A percentile compares a stretch with the other conserved stretches of the same genome.
These are phyloP conservation scores for Symbiodinium natans DNA, from an alignment of 73 alveolate species.

Conservation along the genomic window DNA sequence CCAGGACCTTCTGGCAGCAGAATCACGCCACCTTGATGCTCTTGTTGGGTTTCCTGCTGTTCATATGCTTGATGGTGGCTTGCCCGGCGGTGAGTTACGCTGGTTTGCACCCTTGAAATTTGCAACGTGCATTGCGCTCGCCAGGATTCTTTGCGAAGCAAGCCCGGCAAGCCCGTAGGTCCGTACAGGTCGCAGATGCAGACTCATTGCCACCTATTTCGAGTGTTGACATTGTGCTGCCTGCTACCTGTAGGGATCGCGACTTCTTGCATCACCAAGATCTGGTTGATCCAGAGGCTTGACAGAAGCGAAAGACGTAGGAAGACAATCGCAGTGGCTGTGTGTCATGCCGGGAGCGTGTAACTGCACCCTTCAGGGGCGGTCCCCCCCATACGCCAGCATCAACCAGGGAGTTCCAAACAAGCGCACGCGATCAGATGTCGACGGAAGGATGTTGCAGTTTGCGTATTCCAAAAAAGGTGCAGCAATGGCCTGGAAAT, in stretches of 20 bases:
- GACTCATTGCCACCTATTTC: background rate
- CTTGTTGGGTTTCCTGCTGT: background rate
- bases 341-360: no score
- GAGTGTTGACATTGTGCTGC: background rate
- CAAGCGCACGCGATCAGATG: no score
- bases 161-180: background rate
- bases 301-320: no score
- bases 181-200: constrained; percentile 27
- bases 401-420: no score
- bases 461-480: no score
- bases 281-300: constrained; percentile 71
- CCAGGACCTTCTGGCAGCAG: background rate
- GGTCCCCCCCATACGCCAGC: no score
- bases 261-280: constrained; percentile 57
- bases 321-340: no score
- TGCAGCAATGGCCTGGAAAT: no score
- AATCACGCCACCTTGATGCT: background rate
- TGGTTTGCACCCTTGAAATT: no score
- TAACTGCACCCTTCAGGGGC: no score
- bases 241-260: constrained; percentile 23
- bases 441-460: no score
- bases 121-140: background rate
- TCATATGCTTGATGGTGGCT: background rate
- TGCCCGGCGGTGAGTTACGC: background rate
- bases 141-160: constrained; percentile 47